Evolutionary conservation across 805 yeast genomes (phyloP), one percentile per base, ranked within the genome.

Genomic region (Phaffomyces antillensis): DNA sequence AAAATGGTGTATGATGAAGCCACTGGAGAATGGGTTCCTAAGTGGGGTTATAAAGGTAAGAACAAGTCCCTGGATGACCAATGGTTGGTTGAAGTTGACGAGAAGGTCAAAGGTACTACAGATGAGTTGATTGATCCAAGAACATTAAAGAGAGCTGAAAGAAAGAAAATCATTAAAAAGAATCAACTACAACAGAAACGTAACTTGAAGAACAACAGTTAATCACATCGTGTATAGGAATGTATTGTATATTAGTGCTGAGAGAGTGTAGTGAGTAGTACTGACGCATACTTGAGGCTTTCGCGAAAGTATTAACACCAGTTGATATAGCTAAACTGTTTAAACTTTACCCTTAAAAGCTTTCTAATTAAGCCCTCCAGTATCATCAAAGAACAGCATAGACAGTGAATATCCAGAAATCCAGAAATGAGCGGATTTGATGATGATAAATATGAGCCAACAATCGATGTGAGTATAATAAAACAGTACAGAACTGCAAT

Each of bases 11-110:
- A 70, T 57, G 96, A 93, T 65, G 98, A 93, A 65, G 93, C 77
- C 30, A 68, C 77, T 28, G 90, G 91, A 42, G 90, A 89, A 67
- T 93, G 99, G 99, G 96, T 84, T 49, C 91, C 95, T 57, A 91
- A 89, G 67, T 93, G 99, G 99, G 99, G 99, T 49, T 91, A 84
- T 71, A 83, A 85, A 53, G 98, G 98, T 60, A 79, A 80, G 67
- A 93, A 93, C 67, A 91, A 93, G 69, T 78, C 80, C 44, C 60
- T 81, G 54, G 98, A 91, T 58, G 69, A 75, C 59, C 97, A 93
- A 66, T 93, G 99, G 99, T 73, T 88, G 60, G 97, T 91, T 46
- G 99, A 93, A 68, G 86, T 91, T 49, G 86, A 87, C 48, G 95
- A 86, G 43, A 75, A 81, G 54, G 81, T 73, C 26, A 74, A 76